phyloP scores from a whole-genome alignment of 768 basidiomycete genomes.

The Leccinellum rugosiceps region DNA sequence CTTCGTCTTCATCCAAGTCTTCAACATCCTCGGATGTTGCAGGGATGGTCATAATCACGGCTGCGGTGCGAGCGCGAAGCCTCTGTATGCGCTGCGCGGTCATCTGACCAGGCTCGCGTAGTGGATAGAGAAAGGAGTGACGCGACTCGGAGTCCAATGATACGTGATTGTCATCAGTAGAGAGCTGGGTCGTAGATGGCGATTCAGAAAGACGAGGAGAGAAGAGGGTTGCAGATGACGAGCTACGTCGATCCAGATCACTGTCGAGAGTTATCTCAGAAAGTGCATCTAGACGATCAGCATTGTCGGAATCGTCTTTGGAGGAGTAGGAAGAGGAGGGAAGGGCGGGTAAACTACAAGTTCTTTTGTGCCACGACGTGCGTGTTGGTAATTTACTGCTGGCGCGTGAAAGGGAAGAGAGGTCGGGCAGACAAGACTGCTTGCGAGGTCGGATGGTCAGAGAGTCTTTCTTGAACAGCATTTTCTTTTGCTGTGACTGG shows the following conservation, averaged over 20 bases:
- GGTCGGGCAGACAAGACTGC: not conserved
- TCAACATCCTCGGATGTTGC: slow-evolving; percentile 22
- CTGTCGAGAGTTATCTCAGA: slow-evolving; percentile 11
- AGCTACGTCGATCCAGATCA: slow-evolving; percentile 16
- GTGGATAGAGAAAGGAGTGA: slow-evolving; percentile 10
- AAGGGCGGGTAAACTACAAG: slow-evolving; percentile 14
- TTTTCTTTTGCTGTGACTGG: slow-evolving; percentile 8
- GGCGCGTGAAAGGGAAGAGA: slow-evolving; percentile 2
- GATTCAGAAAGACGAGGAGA: slow-evolving; percentile 15
- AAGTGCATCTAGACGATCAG: slow-evolving; percentile 6
- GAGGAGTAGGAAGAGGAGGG: not conserved
- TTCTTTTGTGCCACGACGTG: slow-evolving; percentile 1
- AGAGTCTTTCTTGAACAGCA: slow-evolving; percentile 18
- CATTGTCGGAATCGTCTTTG: not conserved
- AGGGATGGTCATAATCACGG: slow-evolving; percentile 25
- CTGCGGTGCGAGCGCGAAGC: slow-evolving; percentile 29
- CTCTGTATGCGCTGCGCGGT: slow-evolving; percentile 20
- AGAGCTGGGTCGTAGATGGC: not conserved
- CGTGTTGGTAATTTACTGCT: slow-evolving; percentile 5
- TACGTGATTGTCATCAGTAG: slow-evolving; percentile 3
- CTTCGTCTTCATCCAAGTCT: slow-evolving; percentile 1
- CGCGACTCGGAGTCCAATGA: slow-evolving; percentile 13
- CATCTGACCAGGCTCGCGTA: slow-evolving; percentile 25
- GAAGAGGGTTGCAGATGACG: slow-evolving; percentile 23
- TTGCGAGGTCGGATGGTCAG: slow-evolving; percentile 6